Evolutionary conservation across 805 yeast species (phyloP), one percentile per base, ranked within the genome.

Genomic region (Kuraishia cidri): DNA sequence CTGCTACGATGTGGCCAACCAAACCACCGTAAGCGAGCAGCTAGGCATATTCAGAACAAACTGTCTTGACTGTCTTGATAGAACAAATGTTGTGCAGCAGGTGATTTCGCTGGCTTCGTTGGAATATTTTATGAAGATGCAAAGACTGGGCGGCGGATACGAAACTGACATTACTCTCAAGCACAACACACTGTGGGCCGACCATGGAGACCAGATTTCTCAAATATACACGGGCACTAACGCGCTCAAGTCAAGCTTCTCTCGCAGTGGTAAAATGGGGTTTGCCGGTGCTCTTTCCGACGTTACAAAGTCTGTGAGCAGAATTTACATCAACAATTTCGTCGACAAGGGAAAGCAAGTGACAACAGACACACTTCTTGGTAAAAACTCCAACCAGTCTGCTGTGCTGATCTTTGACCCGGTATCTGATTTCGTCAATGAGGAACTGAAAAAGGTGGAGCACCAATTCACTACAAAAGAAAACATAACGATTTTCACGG

Each of bases 191-290:
- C 60, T 92, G 13, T 92, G 98, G 98, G 99, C 99, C 1, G 96
- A 92, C 54, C 92, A 92, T 54, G 99, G 98, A 36, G 98, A 92
- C 55, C 95, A 86, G 43, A 78, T 92, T 4, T 85, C 96, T 3
- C 94, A 85, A 52, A 90, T 92, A 12, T 92, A 92, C 56, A 90
- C 98, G 0, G 97, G 98, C 19, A 92, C 99, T 0, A 94, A 94
- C 39, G 99, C 99, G 0, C 65, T 92, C 40, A 92, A 92, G 55
- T 84, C 96, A 0, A 86, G 96, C 4, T 92, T 82, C 49, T 84
- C 97, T 2, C 72, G 99, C 50, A 79, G 84, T 19, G 98, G 98
- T 16, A 90, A 88, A 48, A 87, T 88, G 97, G 86, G 90, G 28
- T 60, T 92, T 34, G 97, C 97, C 0, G 97, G 97, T 23, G 96